phyloP scores from a whole-genome alignment of 202 grass and related monocot species.

The Hordeum pubiflorum region DNA sequence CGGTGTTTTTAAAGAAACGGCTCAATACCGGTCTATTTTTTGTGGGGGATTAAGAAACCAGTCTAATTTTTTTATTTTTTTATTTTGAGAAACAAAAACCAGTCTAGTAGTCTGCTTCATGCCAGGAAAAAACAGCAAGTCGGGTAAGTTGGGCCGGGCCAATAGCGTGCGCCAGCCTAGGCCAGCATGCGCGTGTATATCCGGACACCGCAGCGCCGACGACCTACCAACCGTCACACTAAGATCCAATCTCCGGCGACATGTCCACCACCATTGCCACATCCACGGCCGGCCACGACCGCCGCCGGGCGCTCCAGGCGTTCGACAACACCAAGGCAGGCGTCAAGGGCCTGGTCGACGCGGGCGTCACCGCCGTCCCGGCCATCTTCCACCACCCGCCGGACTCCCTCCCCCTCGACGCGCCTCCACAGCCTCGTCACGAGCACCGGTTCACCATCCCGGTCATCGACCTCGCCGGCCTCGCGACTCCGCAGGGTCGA shows the following conservation, averaged over 20 bases:
- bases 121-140: too few relatives aligned
- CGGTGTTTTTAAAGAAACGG: too few relatives aligned
- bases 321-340: background rate
- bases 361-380: background rate
- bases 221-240: background rate
- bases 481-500: background rate
- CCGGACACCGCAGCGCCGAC: background rate
- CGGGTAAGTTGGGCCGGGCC: too few relatives aligned
- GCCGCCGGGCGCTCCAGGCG: background rate
- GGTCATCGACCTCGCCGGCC: background rate
- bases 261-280: background rate
- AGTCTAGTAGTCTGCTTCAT: too few relatives aligned
- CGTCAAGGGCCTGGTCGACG: background rate
- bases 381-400: background rate
- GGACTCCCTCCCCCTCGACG: background rate
- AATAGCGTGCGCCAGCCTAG: too few relatives aligned
- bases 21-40: too few relatives aligned
- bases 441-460: background rate
- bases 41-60: too few relatives aligned
- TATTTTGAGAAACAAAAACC: too few relatives aligned
- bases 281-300: background rate
- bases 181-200: background rate
- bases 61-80: too few relatives aligned
- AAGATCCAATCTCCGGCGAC: background rate
- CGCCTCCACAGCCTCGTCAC: background rate